Conservation (phyloP, 2,329 filamentous ascomycete genomes). For the Nannizziopsis arthrosporioides region DNA sequence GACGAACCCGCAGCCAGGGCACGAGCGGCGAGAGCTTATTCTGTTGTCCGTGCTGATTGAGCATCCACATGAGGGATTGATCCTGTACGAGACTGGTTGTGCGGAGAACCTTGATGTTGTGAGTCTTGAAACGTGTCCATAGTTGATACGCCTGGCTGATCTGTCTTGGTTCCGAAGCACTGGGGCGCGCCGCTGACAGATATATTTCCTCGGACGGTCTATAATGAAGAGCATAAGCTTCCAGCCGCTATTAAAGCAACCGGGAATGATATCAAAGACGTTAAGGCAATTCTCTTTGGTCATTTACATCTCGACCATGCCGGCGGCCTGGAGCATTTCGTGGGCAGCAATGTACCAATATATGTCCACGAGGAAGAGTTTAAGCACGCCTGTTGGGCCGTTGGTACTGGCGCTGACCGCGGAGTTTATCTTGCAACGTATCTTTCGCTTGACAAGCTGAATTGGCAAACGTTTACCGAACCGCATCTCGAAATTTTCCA, state of each 20-base stretch:
- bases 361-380: constrained; percentile 40
- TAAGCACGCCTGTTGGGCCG: constrained; percentile 36
- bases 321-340: constrained; percentile 38
- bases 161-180: constrained; percentile 15
- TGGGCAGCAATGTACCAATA: constrained; percentile 34
- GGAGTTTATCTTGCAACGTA: constrained; percentile 33
- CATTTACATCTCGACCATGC: constrained; percentile 41
- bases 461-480: constrained; percentile 36
- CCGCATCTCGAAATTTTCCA: constrained; percentile 30
- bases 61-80: constrained; percentile 35
- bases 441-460: constrained; percentile 27
- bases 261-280: constrained; percentile 36
- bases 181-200: constrained; percentile 30
- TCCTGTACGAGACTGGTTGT: constrained; percentile 38
- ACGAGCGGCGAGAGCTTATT: constrained; percentile 34
- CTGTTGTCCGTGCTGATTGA: constrained; percentile 36
- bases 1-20: constrained; percentile 29
- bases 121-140: constrained; percentile 11
- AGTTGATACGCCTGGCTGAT: neutral
- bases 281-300: constrained; percentile 38
- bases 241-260: constrained; percentile 27
- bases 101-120: constrained; percentile 33
- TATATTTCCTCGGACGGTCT: constrained; percentile 30
- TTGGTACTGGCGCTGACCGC: constrained; percentile 32
- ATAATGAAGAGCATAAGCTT: constrained; percentile 26